These are phyloP conservation scores for Blastocystis sp. DNA, from an alignment of 352 stramenopile genomes.

Conservation along the genomic window DNA sequence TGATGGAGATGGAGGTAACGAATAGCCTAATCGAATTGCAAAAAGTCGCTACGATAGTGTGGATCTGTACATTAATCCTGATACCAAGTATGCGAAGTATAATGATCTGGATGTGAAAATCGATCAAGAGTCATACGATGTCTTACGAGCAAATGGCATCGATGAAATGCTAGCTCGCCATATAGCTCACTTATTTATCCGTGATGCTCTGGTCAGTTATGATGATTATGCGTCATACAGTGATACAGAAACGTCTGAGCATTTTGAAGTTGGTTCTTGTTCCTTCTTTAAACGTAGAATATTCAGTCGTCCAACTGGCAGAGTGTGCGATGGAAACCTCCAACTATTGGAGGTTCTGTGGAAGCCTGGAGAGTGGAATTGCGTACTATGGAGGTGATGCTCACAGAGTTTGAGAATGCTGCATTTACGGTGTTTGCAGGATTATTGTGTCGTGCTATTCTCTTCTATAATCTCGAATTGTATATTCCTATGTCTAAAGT, in stretches of 20 bases:
- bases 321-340: constrained; percentile 99
- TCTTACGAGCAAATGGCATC: constrained; percentile 80
- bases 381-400: constrained; percentile 97
- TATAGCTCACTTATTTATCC: constrained; percentile 96
- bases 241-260: constrained; percentile 71
- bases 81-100: constrained; percentile 66
- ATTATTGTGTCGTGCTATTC: constrained; percentile 90
- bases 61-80: constrained; percentile 66
- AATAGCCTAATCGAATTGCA: constrained; percentile 69
- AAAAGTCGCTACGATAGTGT: constrained; percentile 85
- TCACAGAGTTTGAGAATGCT: constrained; percentile 99
- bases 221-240: constrained; percentile 78
- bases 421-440: constrained; percentile 97
- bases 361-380: constrained; percentile 81
- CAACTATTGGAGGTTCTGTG: constrained; percentile 71
- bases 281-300: constrained; percentile 72
- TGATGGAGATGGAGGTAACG: neutral
- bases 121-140: constrained; percentile 83
- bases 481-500: constrained; percentile 96
- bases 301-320: constrained; percentile 99
- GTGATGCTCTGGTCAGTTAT: constrained; percentile 92
- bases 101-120: constrained; percentile 89
- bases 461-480: constrained; percentile 97
- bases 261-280: constrained; percentile 59
- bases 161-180: constrained; percentile 89